Evolutionary conservation across 306 rosid genomes (phyloP), one percentile per base, ranked within the genome.

Genomic region (Glycyrrhiza uralensis): DNA sequence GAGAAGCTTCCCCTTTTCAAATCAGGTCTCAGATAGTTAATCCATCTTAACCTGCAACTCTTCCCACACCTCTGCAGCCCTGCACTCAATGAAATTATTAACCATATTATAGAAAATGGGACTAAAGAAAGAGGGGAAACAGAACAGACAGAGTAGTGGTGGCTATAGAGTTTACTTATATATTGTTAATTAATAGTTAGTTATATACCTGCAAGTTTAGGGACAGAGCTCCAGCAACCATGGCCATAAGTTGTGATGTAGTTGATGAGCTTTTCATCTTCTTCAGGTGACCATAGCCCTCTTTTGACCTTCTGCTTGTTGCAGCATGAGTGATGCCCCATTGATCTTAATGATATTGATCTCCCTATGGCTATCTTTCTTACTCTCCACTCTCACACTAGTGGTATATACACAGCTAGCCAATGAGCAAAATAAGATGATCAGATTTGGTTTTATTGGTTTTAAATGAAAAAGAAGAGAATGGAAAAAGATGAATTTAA

Each of bases 151-250:
- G n/a, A n/a, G n/a, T n/a, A n/a, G n/a, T n/a, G n/a, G n/a, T n/a
- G n/a, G n/a, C n/a, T n/a, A n/a, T n/a, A n/a, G n/a, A n/a, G n/a
- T n/a, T n/a, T n/a, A n/a, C n/a, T n/a, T n/a, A n/a, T n/a, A n/a
- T n/a, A n/a, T n/a, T n/a, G n/a, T n/a, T n/a, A n/a, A n/a, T n/a
- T n/a, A n/a, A n/a, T n/a, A n/a, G n/a, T n/a, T n/a, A n/a, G n/a
- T n/a, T n/a, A n/a, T n/a, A n/a, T n/a, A n/a, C 99, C 99, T 17
- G 96, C 95, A 82, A 82, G 99, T 79, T 88, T 89, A 4, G 99
- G 99, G 65, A 94, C 95, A 73, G 99, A 89, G 56, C 99, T 91
- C 99, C 99, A 91, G 79, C 96, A 89, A 69, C 99, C 99, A 62
- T 91, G 99, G 79, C 99, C 96, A 62, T 91, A 84, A 70, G 88